phyloP scores from a whole-genome alignment of 768 basidiomycete species.

The Suillus spraguei region DNA sequence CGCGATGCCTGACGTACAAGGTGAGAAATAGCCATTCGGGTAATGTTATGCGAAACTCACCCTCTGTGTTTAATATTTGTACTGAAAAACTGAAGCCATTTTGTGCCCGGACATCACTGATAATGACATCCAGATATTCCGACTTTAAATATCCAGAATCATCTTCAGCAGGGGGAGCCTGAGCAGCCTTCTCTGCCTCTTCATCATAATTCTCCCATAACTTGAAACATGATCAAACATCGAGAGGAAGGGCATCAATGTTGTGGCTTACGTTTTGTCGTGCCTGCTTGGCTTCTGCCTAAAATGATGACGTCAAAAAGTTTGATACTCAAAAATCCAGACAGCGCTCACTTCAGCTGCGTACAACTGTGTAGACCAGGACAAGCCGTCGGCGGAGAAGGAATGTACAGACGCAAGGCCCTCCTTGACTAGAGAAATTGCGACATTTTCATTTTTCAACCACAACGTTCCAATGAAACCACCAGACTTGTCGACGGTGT shows the following conservation, averaged over 20 bases:
- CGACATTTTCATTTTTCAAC: constrained; percentile 84
- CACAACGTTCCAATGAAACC: constrained; percentile 93
- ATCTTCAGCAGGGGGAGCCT: constrained; percentile 46
- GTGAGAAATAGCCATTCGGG: constrained; percentile 10
- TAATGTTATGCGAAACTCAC: constrained; percentile 40
- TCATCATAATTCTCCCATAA: constrained; percentile 88
- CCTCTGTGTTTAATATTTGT: constrained; percentile 90
- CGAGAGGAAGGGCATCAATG: constrained; percentile 1
- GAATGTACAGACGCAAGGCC: constrained; percentile 88
- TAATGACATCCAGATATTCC: constrained; percentile 91
- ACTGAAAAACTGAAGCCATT: constrained; percentile 88
- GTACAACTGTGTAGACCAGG: constrained; percentile 79
- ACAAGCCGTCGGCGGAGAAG: constrained; percentile 81
- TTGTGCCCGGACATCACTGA: constrained; percentile 80
- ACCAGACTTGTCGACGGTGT: constrained; percentile 89
- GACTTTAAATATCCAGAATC: constrained; percentile 62
- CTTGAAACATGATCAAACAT: constrained; percentile 39
- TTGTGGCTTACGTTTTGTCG: constrained; percentile 68
- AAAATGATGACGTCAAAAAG: constrained; percentile 8
- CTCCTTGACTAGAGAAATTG: constrained; percentile 80
- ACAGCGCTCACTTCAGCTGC: constrained; percentile 71
- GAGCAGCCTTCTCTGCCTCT: constrained; percentile 59
- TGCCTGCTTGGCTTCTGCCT: constrained; percentile 82
- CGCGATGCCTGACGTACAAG: constrained; percentile 67
- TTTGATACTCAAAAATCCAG: background rate